These are phyloP conservation scores for Coriolopsis trogii DNA, from an alignment of 1,284 basidiomycete species.

Conservation along the genomic window DNA sequence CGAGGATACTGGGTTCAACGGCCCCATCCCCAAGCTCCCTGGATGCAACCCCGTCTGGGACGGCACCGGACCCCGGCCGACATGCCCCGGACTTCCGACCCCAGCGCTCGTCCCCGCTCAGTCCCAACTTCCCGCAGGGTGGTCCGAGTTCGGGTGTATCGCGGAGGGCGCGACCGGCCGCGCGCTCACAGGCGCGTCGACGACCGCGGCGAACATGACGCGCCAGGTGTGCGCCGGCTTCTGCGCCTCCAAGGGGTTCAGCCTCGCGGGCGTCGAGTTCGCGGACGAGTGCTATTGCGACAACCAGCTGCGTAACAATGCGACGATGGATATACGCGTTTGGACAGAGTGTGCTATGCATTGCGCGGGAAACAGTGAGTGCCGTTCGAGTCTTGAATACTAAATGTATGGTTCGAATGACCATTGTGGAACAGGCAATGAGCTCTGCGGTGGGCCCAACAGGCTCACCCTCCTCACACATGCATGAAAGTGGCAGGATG, in stretches of 20 bases:
- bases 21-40: constrained; percentile 27
- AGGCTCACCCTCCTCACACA: constrained; percentile 26
- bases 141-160: constrained; percentile 31
- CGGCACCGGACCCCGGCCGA: constrained; percentile 21
- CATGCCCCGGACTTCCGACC: constrained; percentile 13
- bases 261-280: constrained; percentile 30
- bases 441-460: constrained; percentile 31
- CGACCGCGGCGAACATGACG: constrained; percentile 21
- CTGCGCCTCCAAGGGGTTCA: constrained; percentile 22
- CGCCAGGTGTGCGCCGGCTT: constrained; percentile 10
- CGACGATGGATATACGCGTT: constrained; percentile 4
- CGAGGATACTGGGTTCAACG: constrained; percentile 25
- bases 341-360: constrained; percentile 14
- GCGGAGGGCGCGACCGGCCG: constrained; percentile 31
- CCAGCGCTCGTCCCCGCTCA: constrained; percentile 22
- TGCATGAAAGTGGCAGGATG: no score
- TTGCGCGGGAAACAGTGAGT: constrained; percentile 20
- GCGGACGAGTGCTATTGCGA: constrained; percentile 33
- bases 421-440: constrained; percentile 6
- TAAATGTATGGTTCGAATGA: no score
- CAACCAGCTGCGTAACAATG: constrained; percentile 14
- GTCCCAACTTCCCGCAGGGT: constrained; percentile 21
- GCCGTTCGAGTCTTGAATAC: background rate
- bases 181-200: constrained; percentile 27
- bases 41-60: constrained; percentile 33